These are phyloP conservation scores for Fusarium nisikadoi DNA, from an alignment of 2,329 filamentous ascomycete species.

Conservation along the genomic window DNA sequence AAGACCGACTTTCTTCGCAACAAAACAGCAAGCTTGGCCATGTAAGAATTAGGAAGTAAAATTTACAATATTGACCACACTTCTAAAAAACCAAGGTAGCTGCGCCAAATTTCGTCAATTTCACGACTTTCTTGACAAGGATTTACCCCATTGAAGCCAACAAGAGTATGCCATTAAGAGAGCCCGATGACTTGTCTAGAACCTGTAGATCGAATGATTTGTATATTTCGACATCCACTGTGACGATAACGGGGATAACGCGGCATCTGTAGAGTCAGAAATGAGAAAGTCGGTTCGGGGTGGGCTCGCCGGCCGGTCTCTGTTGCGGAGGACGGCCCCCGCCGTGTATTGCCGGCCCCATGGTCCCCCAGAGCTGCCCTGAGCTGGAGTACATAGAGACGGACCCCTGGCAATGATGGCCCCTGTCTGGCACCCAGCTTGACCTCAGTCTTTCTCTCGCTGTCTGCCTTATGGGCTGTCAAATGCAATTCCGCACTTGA, in stretches of 20 bases:
- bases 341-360: conserved; percentile 24
- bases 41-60: neutral
- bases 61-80: neutral
- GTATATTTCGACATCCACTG: conserved; percentile 4
- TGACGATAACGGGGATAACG: conserved; percentile 30
- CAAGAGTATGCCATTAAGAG: conserved; percentile 6
- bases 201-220: conserved; percentile 33
- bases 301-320: conserved; percentile 25
- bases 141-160: conserved; percentile 19
- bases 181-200: neutral
- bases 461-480: neutral
- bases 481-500: conserved; percentile 3
- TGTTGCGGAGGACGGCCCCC: conserved; percentile 10
- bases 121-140: conserved; percentile 23
- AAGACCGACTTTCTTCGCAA: neutral
- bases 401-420: conserved; percentile 32
- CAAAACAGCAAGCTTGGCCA: neutral
- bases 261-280: conserved; percentile 19
- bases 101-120: conserved; percentile 17
- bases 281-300: conserved; percentile 28
- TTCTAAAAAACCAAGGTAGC: conserved; percentile 21
- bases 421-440: conserved; percentile 41
- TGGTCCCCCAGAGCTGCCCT: conserved; percentile 33
- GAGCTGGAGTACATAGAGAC: conserved; percentile 33
- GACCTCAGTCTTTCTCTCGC: conserved; percentile 2